Evolutionary conservation across 2,329 filamentous ascomycete species (phyloP).

Genomic region (Cadophora sp.): DNA sequence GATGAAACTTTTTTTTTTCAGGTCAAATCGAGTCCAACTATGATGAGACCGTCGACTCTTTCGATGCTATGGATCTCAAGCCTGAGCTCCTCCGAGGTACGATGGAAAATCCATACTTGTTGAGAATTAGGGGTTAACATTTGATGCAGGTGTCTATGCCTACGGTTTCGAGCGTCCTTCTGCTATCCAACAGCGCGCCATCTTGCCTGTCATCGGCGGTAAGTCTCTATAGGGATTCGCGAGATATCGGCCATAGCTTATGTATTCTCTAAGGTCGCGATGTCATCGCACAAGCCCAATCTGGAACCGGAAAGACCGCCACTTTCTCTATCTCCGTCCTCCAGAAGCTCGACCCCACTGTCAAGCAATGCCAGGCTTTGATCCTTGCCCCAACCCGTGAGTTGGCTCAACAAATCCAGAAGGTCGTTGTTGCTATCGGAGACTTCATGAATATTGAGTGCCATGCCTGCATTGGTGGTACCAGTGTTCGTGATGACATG

Average conservation of each 20-base stretch:
- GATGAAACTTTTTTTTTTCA: conserved; percentile 49
- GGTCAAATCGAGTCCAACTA: conserved; percentile 99
- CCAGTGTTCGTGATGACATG: conserved; percentile 98
- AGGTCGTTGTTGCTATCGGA: conserved; percentile 97
- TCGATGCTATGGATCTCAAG: conserved; percentile 98
- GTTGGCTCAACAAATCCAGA: conserved; percentile 99
- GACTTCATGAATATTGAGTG: conserved; percentile 99
- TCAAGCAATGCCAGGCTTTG: conserved; percentile 97
- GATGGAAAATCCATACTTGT: conserved; percentile 44
- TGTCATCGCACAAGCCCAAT: conserved; percentile 99
- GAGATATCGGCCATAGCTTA: conserved; percentile 30
- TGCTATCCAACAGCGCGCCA: conserved; percentile 99
- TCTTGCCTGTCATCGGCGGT: conserved; percentile 99
- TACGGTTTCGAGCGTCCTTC: conserved; percentile 99
- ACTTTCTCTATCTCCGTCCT: conserved; percentile 99
- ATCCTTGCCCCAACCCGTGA: conserved; percentile 98
- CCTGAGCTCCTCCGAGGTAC: conserved; percentile 92
- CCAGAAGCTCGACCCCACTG: conserved; percentile 94
- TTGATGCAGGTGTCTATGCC: conserved; percentile 79
- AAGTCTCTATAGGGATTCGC: conserved; percentile 48
- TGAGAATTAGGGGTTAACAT: conserved; percentile 33
- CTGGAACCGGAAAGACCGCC: conserved; percentile 99
- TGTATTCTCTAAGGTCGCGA: conserved; percentile 74
- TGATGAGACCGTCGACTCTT: conserved; percentile 99
- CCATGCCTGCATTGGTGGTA: conserved; percentile 99